Percentiles rank a stretch among this genome's conserved stretches.
These are phyloP conservation scores for Trametes cubensis DNA, from an alignment of 768 basidiomycete genomes.

Conservation along the genomic window DNA sequence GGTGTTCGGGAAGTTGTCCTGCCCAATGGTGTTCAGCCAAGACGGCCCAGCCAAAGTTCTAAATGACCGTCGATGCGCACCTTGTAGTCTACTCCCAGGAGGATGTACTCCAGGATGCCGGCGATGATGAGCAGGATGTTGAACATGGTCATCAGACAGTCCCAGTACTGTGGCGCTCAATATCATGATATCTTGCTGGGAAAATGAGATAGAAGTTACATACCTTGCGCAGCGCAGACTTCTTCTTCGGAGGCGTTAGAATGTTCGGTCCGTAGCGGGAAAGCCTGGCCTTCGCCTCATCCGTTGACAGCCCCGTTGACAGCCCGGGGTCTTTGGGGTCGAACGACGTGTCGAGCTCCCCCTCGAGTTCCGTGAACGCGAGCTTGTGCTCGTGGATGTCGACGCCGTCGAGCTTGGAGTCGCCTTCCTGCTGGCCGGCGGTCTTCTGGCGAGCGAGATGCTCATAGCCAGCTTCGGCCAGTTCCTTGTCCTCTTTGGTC, in stretches of 20 bases:
- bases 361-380: conserved; percentile 43
- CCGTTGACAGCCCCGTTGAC: conserved; percentile 53
- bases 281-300: conserved; percentile 58
- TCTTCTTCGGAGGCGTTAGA: conserved; percentile 68
- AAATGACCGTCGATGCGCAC: conserved; percentile 33
- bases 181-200: neutral
- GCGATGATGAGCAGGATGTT: conserved; percentile 69
- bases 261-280: conserved; percentile 60
- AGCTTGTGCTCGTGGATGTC: conserved; percentile 63
- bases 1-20: conserved; percentile 65
- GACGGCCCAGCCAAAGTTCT: neutral
- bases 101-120: conserved; percentile 65
- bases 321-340: conserved; percentile 53
- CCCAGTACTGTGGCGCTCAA: conserved; percentile 51
- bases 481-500: conserved; percentile 67
- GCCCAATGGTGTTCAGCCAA: conserved; percentile 17
- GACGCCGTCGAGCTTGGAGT: conserved; percentile 42
- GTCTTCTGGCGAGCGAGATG: conserved; percentile 53
- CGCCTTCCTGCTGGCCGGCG: conserved; percentile 34
- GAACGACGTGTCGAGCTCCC: conserved; percentile 50
- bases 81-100: conserved; percentile 64
- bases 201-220: conserved; percentile 5
- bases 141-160: conserved; percentile 62
- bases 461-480: conserved; percentile 70
- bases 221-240: conserved; percentile 66